Conservation (phyloP, 352 stramenopile genomes). For the Pythium dissimile region DNA sequence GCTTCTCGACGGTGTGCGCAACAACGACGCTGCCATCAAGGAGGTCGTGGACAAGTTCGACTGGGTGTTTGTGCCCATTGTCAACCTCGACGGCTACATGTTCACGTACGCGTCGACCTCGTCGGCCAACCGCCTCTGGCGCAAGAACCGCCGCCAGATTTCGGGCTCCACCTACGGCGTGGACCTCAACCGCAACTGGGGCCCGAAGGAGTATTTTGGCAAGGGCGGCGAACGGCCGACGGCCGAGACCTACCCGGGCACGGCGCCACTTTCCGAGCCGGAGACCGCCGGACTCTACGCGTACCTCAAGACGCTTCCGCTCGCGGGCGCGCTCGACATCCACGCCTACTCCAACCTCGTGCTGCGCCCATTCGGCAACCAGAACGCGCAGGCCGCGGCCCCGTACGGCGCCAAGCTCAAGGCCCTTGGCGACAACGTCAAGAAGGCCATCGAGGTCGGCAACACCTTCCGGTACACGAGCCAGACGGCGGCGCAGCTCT, state of each 20-base stretch:
- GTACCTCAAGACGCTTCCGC: constrained; percentile 27
- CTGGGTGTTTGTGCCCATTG: constrained; percentile 34
- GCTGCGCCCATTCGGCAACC: constrained; percentile 29
- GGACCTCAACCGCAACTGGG: constrained; percentile 37
- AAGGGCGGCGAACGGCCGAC: constrained; percentile 9
- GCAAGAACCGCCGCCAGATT: constrained; percentile 30
- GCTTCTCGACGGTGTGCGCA: constrained; percentile 24
- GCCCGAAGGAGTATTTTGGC: constrained; percentile 24
- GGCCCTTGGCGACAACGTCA: constrained; percentile 25
- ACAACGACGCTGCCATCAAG: constrained; percentile 22
- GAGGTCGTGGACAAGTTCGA: constrained; percentile 25
- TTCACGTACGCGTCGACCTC: constrained; percentile 19
- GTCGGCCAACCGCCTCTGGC: constrained; percentile 24
- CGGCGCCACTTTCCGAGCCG: constrained; percentile 27
- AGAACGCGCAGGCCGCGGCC: constrained; percentile 5
- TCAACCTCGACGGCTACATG: constrained; percentile 33
- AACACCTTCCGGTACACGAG: constrained; percentile 22
- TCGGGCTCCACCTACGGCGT: constrained; percentile 20
- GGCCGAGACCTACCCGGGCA: constrained; percentile 27
- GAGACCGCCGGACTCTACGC: constrained; percentile 26
- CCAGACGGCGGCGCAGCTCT: constrained; percentile 21
- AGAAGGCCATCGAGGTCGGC: constrained; percentile 23
- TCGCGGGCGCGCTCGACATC: constrained; percentile 27
- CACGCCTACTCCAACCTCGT: constrained; percentile 29
- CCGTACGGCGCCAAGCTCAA: constrained; percentile 28